Evolutionary conservation across 2,329 filamentous ascomycete genomes (phyloP).

Genomic region (Ambrosiella xylebori): DNA sequence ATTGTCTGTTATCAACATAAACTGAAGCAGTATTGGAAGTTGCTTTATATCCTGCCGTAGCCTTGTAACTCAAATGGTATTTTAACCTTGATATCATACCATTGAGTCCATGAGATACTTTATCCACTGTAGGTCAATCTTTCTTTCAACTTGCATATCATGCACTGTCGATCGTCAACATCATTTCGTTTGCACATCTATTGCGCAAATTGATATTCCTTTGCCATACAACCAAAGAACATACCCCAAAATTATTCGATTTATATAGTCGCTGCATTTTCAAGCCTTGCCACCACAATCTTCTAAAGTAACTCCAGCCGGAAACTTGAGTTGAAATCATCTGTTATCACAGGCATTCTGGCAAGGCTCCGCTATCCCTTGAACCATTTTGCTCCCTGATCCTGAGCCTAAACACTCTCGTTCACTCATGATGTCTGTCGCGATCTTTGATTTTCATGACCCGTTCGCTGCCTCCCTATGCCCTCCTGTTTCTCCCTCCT

Average conservation of each 20-base stretch:
- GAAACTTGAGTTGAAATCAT: not conserved
- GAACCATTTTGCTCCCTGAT: not conserved
- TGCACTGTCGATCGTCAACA: not conserved
- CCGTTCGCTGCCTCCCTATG: not conserved
- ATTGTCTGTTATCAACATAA: not conserved
- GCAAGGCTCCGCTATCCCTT: not conserved
- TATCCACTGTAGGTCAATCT: not conserved
- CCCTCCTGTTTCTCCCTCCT: not conserved
- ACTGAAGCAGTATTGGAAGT: not conserved
- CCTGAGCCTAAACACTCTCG: not conserved
- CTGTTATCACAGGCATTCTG: too few relatives aligned
- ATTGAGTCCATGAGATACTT: too few relatives aligned
- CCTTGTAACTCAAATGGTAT: too few relatives aligned
- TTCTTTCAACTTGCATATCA: not conserved
- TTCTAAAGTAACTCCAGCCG: not conserved
- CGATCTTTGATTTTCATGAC: not conserved
- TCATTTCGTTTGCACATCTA: slow-evolving; percentile 1
- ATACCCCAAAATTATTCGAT: too few relatives aligned
- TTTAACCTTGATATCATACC: too few relatives aligned
- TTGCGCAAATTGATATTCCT: not conserved
- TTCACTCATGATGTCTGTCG: not conserved
- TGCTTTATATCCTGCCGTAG: not conserved
- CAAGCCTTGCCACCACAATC: not conserved
- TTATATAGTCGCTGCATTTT: too few relatives aligned
- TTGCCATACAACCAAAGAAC: too few relatives aligned